These are phyloP conservation scores for Talinum fruticosum DNA, from an alignment of 148 eudicot species.

Conservation along the genomic window DNA sequence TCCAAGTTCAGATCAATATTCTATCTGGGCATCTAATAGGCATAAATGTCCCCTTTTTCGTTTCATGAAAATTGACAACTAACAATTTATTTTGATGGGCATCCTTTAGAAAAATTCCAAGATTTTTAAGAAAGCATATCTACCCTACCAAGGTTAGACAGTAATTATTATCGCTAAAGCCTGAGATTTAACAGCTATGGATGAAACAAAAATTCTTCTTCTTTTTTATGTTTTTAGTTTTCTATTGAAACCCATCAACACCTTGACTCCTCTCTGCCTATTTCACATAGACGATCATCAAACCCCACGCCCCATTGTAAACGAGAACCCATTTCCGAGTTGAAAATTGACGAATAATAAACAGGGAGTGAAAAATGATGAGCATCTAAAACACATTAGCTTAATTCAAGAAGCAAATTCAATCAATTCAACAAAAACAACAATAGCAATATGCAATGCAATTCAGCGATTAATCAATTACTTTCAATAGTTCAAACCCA, in stretches of 20 bases:
- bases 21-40: too few species aligned
- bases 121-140: too few species aligned
- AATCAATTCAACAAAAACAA: background rate
- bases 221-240: background rate
- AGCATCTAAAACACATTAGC: background rate
- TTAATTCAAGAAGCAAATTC: background rate
- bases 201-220: background rate
- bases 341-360: background rate
- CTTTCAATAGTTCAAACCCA: background rate
- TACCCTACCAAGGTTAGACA: too few species aligned
- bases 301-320: background rate
- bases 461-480: background rate
- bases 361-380: background rate
- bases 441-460: background rate
- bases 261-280: too few species aligned
- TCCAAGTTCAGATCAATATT: too few species aligned
- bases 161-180: background rate
- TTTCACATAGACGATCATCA: too few species aligned
- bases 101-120: too few species aligned
- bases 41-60: too few species aligned
- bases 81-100: too few species aligned
- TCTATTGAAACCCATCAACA: background rate
- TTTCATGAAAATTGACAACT: too few species aligned
- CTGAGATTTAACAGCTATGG: background rate
- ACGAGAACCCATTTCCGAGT: background rate